These are phyloP conservation scores for Arthroderma sp. DNA, from an alignment of 2,329 filamentous ascomycete genomes.

Conservation along the genomic window DNA sequence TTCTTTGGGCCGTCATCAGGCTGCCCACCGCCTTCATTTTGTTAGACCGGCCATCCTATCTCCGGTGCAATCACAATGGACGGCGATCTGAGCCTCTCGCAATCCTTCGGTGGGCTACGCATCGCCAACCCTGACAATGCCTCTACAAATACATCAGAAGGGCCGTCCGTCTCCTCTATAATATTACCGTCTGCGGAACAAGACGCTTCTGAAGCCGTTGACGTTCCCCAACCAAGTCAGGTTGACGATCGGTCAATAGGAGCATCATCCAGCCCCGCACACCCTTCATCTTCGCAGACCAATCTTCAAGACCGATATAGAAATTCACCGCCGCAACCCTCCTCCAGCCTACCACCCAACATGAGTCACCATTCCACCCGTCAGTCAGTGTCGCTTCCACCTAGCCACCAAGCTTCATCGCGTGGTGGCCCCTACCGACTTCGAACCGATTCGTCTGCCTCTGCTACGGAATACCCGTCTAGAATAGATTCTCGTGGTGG, in stretches of 20 bases:
- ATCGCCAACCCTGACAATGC: constrained; percentile 92
- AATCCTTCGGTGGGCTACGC: constrained; percentile 82
- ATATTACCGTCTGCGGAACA: neutral
- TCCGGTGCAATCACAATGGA: constrained; percentile 49
- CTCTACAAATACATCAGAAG: constrained; percentile 29
- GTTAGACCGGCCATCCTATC: neutral
- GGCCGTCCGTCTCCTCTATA: neutral
- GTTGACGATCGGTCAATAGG: neutral
- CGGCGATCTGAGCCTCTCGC: constrained; percentile 82
- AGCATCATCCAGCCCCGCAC: neutral
- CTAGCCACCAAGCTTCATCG: neutral
- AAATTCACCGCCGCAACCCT: constrained; percentile 19
- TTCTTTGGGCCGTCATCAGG: neutral
- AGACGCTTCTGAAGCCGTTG: neutral
- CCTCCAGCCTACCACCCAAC: constrained; percentile 33
- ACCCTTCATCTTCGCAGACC: neutral
- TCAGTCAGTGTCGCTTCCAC: constrained; percentile 21
- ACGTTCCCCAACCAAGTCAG: neutral
- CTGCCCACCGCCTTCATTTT: neutral
- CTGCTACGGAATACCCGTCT: constrained; percentile 43
- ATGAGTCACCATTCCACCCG: constrained; percentile 32
- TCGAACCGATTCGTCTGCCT: constrained; percentile 48
- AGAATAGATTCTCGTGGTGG: constrained; percentile 54
- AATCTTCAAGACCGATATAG: neutral
- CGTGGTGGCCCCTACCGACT: constrained; percentile 41